Evolutionary conservation across 768 basidiomycete species (phyloP), one percentile per base, ranked within the genome.

Genomic region (Tricholoma sp.): DNA sequence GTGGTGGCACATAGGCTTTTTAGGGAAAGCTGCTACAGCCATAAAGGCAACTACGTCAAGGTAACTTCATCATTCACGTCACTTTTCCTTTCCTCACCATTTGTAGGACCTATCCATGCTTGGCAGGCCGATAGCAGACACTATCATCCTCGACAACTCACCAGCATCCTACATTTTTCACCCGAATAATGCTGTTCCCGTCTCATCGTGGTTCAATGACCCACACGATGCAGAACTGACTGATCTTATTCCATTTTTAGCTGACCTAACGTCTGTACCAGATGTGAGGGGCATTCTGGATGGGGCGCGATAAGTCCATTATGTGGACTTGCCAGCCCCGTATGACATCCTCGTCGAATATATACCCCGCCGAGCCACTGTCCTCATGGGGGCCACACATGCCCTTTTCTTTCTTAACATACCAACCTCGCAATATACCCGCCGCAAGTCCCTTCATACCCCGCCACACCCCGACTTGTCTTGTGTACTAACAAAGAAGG

Each of bases 101-200:
- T 37, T 15, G 28, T 65, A 96, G 93, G 96, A 99, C 71, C 79
- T 99, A 32, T 98, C 96, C 11, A 97, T 98, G 74, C 80, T 99
- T 53, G 97, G 97, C 52, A 86, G 97, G 32, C 91, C 93, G 4
- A 92, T 97, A 62, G 80, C 83, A 41, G 92, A 95, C 66, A 93
- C 89, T 59, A 98, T 98, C 68, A 99, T 99, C 74, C 82, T 99
- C 65, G 97, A 98, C 75, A 99, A 98, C 72, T 98, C 95, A 11
- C 97, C 97, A 15, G 97, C 97, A 6, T 97, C 93, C 4, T 99
- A 98, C 73, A 94, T 98, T 55, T 98, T 99, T 81, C 96, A 99
- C 69, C 94, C 94, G 11, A 92, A 95, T 75, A 98, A 98, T 68
- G 97, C 97, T 18, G 96, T 98, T 6, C 97, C 97, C 10, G 95